phyloP scores from a whole-genome alignment of 73 alveolate genomes.

The Symbiodinium natans region DNA sequence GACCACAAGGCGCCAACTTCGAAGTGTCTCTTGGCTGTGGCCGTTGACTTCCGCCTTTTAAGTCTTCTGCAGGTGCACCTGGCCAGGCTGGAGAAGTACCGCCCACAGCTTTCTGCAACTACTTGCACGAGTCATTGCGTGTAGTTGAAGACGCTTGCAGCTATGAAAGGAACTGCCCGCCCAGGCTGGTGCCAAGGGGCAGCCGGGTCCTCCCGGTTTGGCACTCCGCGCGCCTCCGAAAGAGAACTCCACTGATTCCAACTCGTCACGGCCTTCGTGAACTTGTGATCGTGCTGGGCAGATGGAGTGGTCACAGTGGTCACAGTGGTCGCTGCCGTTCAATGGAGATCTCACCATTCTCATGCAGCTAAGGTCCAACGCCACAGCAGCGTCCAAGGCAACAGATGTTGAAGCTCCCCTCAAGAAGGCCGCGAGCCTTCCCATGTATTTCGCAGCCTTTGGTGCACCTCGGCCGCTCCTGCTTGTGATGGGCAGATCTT shows the following conservation, averaged over 20 bases:
- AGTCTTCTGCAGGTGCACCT: neutral
- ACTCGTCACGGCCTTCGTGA: neutral
- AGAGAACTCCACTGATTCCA: neutral
- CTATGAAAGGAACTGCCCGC: neutral
- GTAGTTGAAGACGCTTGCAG: no score
- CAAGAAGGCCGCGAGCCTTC: conserved; percentile 31
- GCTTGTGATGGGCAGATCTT: neutral
- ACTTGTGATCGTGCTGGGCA: neutral
- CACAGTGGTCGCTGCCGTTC: neutral
- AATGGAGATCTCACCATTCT: neutral
- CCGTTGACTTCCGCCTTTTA: neutral
- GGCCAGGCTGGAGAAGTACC: conserved; percentile 15
- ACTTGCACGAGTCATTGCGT: neutral
- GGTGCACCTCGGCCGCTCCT: conserved; percentile 22
- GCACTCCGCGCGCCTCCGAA: neutral
- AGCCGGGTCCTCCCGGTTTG: conserved; percentile 64
- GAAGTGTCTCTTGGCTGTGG: neutral
- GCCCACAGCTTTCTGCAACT: neutral
- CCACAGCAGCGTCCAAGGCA: neutral
- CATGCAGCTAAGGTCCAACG: neutral
- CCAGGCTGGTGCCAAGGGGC: conserved; percentile 48
- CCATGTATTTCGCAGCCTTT: conserved; percentile 41
- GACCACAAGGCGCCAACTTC: conserved; percentile 22
- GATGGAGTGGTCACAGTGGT: neutral
- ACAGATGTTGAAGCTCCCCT: neutral